Evolutionary conservation across 345 rosid species (phyloP).

Genomic region (Crucihimalaya himalaica): DNA sequence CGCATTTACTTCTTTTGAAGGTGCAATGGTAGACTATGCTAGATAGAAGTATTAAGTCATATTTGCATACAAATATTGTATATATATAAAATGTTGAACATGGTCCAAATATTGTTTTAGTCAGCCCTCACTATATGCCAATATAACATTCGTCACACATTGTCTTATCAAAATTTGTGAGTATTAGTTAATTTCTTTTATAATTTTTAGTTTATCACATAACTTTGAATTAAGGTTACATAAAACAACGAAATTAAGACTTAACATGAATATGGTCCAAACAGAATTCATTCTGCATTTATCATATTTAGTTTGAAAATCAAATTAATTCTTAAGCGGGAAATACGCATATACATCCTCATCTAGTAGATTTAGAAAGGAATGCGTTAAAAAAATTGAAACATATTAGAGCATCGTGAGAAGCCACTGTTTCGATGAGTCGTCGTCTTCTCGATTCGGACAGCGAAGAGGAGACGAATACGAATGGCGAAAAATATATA

Average conservation of each 20-base stretch:
- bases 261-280: too few species aligned
- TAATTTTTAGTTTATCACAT: too few species aligned
- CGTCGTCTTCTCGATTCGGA: slow-evolving; percentile 20
- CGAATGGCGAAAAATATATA: not conserved
- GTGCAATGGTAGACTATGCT: not conserved
- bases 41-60: not conserved
- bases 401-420: not conserved
- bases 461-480: slow-evolving; percentile 12
- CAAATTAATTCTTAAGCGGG: not conserved
- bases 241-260: too few species aligned
- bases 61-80: not conserved
- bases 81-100: not conserved
- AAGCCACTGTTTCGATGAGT: not conserved
- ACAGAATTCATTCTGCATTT: not conserved
- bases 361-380: not conserved
- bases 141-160: too few species aligned
- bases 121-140: not conserved
- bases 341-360: not conserved
- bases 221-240: too few species aligned
- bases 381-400: not conserved
- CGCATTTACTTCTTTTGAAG: not conserved
- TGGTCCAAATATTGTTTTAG: not conserved
- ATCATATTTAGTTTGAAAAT: not conserved
- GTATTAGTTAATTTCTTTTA: too few species aligned
- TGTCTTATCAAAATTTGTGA: too few species aligned